phyloP scores from a whole-genome alignment of 768 basidiomycete species.

The Podaxis mareebaensis region DNA sequence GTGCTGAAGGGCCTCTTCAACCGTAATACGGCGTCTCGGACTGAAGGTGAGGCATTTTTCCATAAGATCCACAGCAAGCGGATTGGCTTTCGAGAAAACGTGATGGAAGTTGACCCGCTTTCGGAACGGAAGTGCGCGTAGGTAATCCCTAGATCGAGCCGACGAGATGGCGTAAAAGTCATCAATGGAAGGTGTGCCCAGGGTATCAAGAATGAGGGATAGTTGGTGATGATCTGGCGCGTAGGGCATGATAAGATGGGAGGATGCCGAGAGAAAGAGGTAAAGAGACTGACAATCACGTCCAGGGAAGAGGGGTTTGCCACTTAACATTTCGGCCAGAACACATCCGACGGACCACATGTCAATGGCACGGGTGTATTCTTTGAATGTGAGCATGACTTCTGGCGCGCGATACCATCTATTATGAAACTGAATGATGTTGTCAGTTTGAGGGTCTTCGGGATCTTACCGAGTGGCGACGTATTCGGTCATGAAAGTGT shows the following conservation, averaged over 20 bases:
- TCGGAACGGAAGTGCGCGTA: conserved; percentile 85
- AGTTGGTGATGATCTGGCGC: conserved; percentile 87
- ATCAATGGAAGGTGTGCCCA: conserved; percentile 88
- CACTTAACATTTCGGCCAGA: conserved; percentile 87
- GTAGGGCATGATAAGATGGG: conserved; percentile 13
- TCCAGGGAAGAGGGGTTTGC: conserved; percentile 95
- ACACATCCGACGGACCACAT: conserved; percentile 89
- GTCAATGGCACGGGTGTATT: conserved; percentile 88
- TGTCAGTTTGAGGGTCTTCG: not conserved
- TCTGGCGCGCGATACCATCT: conserved; percentile 98
- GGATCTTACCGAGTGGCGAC: conserved; percentile 79
- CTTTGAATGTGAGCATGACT: conserved; percentile 97
- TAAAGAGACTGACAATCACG: conserved; percentile 68
- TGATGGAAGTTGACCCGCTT: conserved; percentile 70
- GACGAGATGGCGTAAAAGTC: conserved; percentile 94
- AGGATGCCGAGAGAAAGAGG: conserved; percentile 14
- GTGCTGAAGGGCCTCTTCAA: conserved; percentile 84
- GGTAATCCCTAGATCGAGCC: conserved; percentile 76
- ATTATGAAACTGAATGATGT: not conserved
- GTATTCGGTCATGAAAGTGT: conserved; percentile 90
- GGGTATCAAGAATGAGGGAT: conserved; percentile 89
- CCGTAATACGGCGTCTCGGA: conserved; percentile 86
- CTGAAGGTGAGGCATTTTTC: conserved; percentile 82
- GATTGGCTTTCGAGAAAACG: conserved; percentile 77
- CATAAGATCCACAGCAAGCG: conserved; percentile 73